Conservation (phyloP, 371 early-diverging fungal genomes). For the Mortierella polycephala region DNA sequence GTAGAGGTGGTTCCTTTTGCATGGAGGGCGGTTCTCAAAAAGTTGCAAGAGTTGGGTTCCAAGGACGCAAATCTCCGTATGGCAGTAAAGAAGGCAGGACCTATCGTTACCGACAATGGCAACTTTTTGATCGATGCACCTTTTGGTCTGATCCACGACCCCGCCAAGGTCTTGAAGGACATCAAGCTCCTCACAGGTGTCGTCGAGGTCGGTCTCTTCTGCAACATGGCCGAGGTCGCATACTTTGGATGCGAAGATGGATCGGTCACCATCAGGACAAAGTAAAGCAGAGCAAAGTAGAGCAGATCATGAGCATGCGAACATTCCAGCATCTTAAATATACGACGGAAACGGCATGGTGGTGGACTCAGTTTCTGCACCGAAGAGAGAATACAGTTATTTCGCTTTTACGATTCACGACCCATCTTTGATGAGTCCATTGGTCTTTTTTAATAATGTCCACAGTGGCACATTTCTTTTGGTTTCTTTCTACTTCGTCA, state of each 20-base stretch:
- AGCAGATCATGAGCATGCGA: no score
- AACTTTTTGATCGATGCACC: slow-evolving; percentile 91
- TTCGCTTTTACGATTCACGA: no score
- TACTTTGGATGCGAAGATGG: slow-evolving; percentile 89
- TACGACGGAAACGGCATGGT: no score
- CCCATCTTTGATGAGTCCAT: no score
- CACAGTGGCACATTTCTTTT: no score
- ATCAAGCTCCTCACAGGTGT: slow-evolving; percentile 85
- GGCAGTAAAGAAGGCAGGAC: slow-evolving; percentile 92
- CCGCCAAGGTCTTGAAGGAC: slow-evolving; percentile 62
- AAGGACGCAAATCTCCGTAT: slow-evolving; percentile 78
- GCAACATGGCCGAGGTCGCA: slow-evolving; percentile 82
- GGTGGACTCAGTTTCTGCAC: no score
- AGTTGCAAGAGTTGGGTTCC: slow-evolving; percentile 56
- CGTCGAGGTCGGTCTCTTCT: slow-evolving; percentile 93
- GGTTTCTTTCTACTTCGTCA: no score
- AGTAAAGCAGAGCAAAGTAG: slow-evolving; percentile 11
- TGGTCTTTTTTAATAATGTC: no score
- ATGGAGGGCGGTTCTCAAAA: slow-evolving; percentile 63
- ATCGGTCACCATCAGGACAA: slow-evolving; percentile 50
- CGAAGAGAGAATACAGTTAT: no score
- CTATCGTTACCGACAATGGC: slow-evolving; percentile 95
- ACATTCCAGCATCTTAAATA: no score
- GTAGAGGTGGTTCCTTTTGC: slow-evolving; percentile 91
- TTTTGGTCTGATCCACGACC: slow-evolving; percentile 78